A percentile compares a stretch with the other conserved stretches of the same genome.
Evolutionary conservation across 495 filamentous ascomycete species (phyloP).

Genomic region (Clohesyomyces aquaticus): DNA sequence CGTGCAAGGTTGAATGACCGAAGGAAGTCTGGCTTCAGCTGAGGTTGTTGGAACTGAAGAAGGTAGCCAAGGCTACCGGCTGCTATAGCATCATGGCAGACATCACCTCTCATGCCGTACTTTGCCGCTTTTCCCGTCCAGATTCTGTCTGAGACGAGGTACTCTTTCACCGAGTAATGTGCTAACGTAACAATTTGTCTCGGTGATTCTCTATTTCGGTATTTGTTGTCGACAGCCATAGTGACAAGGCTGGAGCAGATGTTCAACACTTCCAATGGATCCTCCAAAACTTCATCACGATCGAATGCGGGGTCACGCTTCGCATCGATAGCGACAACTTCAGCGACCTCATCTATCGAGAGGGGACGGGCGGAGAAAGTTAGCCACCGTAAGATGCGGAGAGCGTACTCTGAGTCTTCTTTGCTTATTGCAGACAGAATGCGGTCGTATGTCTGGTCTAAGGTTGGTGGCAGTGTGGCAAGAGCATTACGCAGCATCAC

Average conservation of each 20-base stretch:
- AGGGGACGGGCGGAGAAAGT: constrained; percentile 25
- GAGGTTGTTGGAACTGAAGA: constrained; percentile 19
- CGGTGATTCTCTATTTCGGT: neutral
- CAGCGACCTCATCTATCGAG: constrained; percentile 21
- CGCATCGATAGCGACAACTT: constrained; percentile 25
- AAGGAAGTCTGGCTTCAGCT: neutral
- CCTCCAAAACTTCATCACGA: constrained; percentile 32
- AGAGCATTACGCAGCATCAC: constrained; percentile 21
- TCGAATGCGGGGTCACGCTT: neutral
- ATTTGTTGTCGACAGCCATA: neutral
- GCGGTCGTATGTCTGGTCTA: constrained; percentile 39
- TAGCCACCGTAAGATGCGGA: constrained; percentile 30
- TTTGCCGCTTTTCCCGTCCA: constrained; percentile 16
- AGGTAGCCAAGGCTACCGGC: constrained; percentile 29
- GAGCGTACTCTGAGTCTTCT: constrained; percentile 15
- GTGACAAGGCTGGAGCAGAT: constrained; percentile 21
- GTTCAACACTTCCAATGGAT: constrained; percentile 6
- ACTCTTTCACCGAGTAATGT: constrained; percentile 4
- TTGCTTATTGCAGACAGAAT: constrained; percentile 31
- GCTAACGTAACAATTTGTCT: neutral
- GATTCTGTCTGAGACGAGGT: constrained; percentile 19
- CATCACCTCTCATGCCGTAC: constrained; percentile 22
- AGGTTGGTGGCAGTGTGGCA: constrained; percentile 27
- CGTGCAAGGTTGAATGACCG: constrained; percentile 14
- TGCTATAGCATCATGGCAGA: constrained; percentile 24